Evolutionary conservation across 2,329 filamentous ascomycete genomes (phyloP).

Genomic region (Aspergillus aculeatinus): DNA sequence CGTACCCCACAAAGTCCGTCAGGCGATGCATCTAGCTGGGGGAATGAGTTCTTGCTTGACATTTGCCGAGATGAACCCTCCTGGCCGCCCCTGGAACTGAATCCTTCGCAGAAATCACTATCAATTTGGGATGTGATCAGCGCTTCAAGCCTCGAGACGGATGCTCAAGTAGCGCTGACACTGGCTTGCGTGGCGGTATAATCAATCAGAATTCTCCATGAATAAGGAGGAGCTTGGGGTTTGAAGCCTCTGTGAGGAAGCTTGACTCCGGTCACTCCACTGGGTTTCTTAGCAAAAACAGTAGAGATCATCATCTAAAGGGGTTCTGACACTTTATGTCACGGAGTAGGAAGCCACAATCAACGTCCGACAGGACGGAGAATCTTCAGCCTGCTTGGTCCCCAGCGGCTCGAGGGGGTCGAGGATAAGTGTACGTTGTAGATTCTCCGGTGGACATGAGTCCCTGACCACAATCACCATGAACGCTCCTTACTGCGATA

Average conservation of each 20-base stretch:
- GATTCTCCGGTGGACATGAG: not conserved
- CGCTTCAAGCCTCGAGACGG: not conserved
- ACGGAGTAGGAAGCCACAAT: not conserved
- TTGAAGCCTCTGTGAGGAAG: not conserved
- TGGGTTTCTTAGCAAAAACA: not conserved
- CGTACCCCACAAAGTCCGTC: not conserved
- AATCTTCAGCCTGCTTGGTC: not conserved
- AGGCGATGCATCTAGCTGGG: not conserved
- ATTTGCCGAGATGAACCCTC: not conserved
- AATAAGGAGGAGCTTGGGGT: not conserved
- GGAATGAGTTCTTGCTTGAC: not conserved
- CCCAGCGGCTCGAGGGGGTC: not conserved
- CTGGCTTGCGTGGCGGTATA: not conserved
- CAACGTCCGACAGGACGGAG: not conserved
- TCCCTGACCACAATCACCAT: not conserved
- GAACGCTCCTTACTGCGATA: not conserved
- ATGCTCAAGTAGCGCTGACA: not conserved
- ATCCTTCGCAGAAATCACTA: not conserved
- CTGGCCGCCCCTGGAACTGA: not conserved
- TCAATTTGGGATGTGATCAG: not conserved
- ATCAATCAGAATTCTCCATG: not conserved
- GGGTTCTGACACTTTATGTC: not conserved
- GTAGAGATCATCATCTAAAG: not conserved
- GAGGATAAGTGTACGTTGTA: not conserved
- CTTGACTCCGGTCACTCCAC: not conserved